phyloP scores from a whole-genome alignment of 495 filamentous ascomycete species.

The Lineolata rhizophorae region DNA sequence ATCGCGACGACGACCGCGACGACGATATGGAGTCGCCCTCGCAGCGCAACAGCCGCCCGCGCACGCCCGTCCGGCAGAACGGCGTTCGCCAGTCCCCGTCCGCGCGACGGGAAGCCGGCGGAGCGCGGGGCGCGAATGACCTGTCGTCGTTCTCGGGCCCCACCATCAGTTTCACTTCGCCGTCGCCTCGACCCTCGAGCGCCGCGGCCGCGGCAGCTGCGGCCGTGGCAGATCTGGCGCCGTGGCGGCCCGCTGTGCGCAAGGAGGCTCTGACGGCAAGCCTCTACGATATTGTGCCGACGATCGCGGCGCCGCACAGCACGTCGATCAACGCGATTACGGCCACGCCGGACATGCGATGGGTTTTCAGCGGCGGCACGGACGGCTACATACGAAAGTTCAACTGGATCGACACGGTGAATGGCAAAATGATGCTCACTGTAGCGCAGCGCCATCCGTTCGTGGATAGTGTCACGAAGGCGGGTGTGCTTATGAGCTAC shows the following conservation, averaged over 20 bases:
- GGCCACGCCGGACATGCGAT: conserved; percentile 84
- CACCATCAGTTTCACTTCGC: conserved; percentile 21
- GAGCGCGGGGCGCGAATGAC: no score
- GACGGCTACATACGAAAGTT: conserved; percentile 92
- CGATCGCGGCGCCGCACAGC: conserved; percentile 84
- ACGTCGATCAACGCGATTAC: conserved; percentile 90
- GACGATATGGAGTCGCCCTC: conserved; percentile 23
- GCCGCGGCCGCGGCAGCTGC: conserved; percentile 14
- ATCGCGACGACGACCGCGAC: conserved; percentile 28
- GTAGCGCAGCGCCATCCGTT: conserved; percentile 94
- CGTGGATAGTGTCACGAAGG: conserved; percentile 90
- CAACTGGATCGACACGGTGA: conserved; percentile 87
- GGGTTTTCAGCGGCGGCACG: conserved; percentile 80
- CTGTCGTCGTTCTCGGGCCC: conserved; percentile 15
- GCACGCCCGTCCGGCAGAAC: no score
- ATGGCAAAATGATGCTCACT: conserved; percentile 80
- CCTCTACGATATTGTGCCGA: conserved; percentile 89
- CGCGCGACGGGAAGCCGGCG: neutral
- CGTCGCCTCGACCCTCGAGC: conserved; percentile 25
- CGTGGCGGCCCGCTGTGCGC: conserved; percentile 44
- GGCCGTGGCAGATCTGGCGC: conserved; percentile 1
- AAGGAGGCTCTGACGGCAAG: conserved; percentile 60
- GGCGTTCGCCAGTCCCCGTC: no score
- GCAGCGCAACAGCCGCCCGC: no score
- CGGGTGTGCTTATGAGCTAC: conserved; percentile 78